Percentiles rank a stretch among this genome's conserved stretches.
Evolutionary conservation across 2,329 filamentous ascomycete species (phyloP).

Genomic region (Metarhizium rileyi): DNA sequence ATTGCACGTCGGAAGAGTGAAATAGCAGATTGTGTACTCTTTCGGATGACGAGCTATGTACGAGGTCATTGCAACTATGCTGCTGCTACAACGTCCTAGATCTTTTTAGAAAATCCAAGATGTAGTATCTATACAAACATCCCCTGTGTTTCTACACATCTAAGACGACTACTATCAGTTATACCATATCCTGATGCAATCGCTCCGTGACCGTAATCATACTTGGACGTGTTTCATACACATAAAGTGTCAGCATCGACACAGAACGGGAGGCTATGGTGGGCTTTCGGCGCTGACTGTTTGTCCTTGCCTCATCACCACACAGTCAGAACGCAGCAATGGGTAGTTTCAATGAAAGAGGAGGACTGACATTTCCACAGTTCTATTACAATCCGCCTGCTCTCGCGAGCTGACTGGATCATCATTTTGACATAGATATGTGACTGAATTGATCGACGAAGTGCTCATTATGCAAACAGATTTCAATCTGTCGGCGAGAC

Average conservation of each 20-base stretch:
- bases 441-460: background rate
- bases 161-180: no score
- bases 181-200: background rate
- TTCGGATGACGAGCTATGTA: no score
- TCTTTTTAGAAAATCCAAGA: no score
- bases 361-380: background rate
- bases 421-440: background rate
- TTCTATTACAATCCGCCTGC: background rate
- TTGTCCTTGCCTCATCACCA: background rate
- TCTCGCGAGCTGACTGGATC: background rate
- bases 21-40: no score
- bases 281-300: background rate
- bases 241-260: background rate
- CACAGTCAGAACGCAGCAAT: background rate
- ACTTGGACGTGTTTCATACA: background rate
- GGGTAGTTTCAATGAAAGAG: background rate
- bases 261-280: background rate
- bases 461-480: background rate
- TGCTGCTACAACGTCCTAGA: no score
- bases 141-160: background rate
- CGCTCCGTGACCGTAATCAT: background rate
- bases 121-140: no score
- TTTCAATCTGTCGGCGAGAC: background rate
- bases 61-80: no score
- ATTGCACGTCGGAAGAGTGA: no score